Base-by-base conservation (phyloP, 129 eudicot species). In the Smallanthus sonchifolius region DNA sequence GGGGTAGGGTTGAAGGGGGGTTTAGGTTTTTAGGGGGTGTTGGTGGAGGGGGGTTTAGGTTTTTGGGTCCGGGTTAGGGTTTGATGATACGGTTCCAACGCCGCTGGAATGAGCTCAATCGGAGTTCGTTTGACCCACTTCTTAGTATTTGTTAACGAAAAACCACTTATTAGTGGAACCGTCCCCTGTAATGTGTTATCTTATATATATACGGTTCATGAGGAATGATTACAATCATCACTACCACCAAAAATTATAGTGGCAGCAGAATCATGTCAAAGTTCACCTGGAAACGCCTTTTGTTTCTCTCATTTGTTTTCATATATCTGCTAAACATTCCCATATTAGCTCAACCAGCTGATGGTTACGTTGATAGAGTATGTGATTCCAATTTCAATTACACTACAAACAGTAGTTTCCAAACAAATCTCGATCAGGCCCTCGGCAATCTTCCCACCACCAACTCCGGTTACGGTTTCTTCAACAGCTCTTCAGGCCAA, bases 361-460 rank as follows among this genome's bases (percentile, higher is more conserved):
- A n/a, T n/a, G 43, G 11, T 2, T 34, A 5, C 42, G 0, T 10
- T 11, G 10, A 16, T 30, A 28, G 3, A 30, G 64, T 74, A 68
- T 44, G 55, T 19, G 15, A 66, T 45, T 5, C 4, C 17, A 20
- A 6, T 32, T 37, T 40, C 20, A 65, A 16, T 37, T 77, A 65
- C 67, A 61, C 65, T 11, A 35, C 48, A 17, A 81, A 81, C 48
- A 75, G 68, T 37, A 62, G 42, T 11, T 81, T 68, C 60, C 49
- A 30, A 14, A n/a, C 69, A 16, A 81, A 81, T 40, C 77, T 81
- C 49, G 16, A 69, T 11, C 44, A 28, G n/a, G 49, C 72, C 19
- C 67, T 81, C 64, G 19, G 63, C 9, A 9, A 38, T 14, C 69
- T 81, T n/a, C n/a, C n/a, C n/a, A n/a, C n/a, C n/a, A n/a, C n/a